Conservation (phyloP, 192 early-diverging fungal genomes). For the Coemansia sp. region DNA sequence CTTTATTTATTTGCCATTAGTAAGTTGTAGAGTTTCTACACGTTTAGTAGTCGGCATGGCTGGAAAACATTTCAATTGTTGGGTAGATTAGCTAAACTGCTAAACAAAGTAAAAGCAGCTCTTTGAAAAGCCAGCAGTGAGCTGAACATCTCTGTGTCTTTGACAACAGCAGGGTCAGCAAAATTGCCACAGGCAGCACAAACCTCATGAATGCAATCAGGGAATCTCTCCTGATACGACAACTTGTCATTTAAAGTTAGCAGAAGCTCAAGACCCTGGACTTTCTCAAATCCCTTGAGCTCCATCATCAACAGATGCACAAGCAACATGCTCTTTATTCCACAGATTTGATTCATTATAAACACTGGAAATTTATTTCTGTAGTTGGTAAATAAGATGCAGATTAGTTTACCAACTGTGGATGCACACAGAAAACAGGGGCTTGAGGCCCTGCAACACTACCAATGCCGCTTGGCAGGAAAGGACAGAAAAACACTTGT, state of each 20-base stretch:
- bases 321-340: conserved; percentile 50
- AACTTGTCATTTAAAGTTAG: conserved; percentile 54
- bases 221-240: conserved; percentile 49
- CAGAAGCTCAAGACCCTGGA: conserved; percentile 56
- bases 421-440: too few species aligned
- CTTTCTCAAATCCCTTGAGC: conserved; percentile 50
- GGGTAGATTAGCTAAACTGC: not conserved
- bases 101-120: not conserved
- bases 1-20: too few species aligned
- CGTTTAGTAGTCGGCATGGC: too few species aligned
- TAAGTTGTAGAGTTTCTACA: too few species aligned
- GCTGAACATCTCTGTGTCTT: conserved; percentile 6
- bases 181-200: conserved; percentile 50
- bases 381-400: too few species aligned
- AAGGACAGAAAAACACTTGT: too few species aligned
- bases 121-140: conserved; percentile 9
- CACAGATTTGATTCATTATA: not conserved
- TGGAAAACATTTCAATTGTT: too few species aligned
- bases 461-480: too few species aligned
- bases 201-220: conserved; percentile 37
- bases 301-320: conserved; percentile 54
- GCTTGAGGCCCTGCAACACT: too few species aligned
- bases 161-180: conserved; percentile 10
- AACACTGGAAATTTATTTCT: too few species aligned
- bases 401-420: too few species aligned